Percentiles rank a stretch among this genome's conserved stretches.
Conservation (phyloP, 768 basidiomycete species). For the Boletus fagicola region DNA sequence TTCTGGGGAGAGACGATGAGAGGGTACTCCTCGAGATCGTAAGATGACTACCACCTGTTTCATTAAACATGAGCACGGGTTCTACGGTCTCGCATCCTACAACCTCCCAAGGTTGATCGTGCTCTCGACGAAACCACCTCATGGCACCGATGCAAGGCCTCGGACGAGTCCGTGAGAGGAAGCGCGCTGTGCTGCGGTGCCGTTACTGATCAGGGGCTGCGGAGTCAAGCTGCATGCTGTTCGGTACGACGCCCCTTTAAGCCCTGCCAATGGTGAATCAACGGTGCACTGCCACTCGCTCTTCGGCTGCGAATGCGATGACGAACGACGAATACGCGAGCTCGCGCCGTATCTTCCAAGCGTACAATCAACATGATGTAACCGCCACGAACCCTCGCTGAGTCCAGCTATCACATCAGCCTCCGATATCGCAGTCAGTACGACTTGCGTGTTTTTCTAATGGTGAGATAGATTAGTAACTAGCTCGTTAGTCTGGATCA, state of each 20-base stretch:
- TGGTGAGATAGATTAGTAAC: not conserved
- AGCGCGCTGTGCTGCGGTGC: constrained; percentile 15
- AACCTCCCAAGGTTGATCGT: constrained; percentile 72
- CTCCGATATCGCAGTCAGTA: not conserved
- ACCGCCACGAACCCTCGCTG: not conserved
- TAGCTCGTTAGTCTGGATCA: not conserved
- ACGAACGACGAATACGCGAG: not conserved
- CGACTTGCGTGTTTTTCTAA: not conserved
- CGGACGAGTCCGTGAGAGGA: constrained; percentile 18
- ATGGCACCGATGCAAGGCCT: constrained; percentile 21
- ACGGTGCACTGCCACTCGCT: constrained; percentile 24
- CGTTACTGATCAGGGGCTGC: constrained; percentile 15
- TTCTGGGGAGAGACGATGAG: constrained; percentile 39
- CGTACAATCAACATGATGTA: constrained; percentile 14
- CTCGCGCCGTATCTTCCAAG: not conserved
- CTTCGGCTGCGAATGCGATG: not conserved
- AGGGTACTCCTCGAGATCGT: constrained; percentile 5
- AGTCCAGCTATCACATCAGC: not conserved
- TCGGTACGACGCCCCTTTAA: constrained; percentile 13
- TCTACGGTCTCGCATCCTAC: constrained; percentile 63
- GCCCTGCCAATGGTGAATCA: constrained; percentile 3
- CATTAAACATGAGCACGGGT: constrained; percentile 63
- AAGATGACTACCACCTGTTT: constrained; percentile 47
- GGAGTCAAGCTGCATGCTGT: constrained; percentile 14
- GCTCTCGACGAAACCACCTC: constrained; percentile 49